Evolutionary conservation across 1,284 basidiomycete genomes (phyloP).

Genomic region (Vanrija sp.): DNA sequence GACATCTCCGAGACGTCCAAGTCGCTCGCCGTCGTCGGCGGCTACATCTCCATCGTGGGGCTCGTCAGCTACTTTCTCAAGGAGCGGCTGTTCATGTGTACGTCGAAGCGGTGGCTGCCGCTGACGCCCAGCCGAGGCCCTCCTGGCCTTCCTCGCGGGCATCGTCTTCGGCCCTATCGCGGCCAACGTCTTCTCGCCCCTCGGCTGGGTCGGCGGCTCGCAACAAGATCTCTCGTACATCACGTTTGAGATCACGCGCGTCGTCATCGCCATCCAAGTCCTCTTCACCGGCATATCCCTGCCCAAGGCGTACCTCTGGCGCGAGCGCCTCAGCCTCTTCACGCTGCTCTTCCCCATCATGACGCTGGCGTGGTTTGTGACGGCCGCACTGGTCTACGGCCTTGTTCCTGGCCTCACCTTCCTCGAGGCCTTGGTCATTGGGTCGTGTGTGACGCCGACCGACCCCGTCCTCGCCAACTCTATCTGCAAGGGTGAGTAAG

Average conservation of each 20-base stretch:
- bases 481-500: constrained; percentile 42
- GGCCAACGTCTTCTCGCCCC: constrained; percentile 28
- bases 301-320: constrained; percentile 76
- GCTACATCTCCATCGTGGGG: constrained; percentile 44
- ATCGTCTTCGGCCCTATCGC: constrained; percentile 64
- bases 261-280: constrained; percentile 92
- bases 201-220: constrained; percentile 20
- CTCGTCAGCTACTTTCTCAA: constrained; percentile 49
- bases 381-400: constrained; percentile 73
- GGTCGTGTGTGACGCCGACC: constrained; percentile 91
- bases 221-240: constrained; percentile 32
- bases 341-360: constrained; percentile 83
- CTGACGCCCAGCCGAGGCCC: constrained; percentile 74
- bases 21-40: constrained; percentile 40
- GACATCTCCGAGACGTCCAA: constrained; percentile 45
- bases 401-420: constrained; percentile 82
- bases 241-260: constrained; percentile 73
- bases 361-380: constrained; percentile 78
- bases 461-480: constrained; percentile 84
- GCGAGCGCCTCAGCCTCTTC: constrained; percentile 79
- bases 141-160: constrained; percentile 87
- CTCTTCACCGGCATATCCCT: constrained; percentile 94
- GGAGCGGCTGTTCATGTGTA: constrained; percentile 49
- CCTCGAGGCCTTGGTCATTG: constrained; percentile 78
- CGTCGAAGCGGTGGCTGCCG: constrained; percentile 47